These are phyloP conservation scores for Penicillium simplicissimum DNA, from an alignment of 495 filamentous ascomycete species.

Conservation along the genomic window DNA sequence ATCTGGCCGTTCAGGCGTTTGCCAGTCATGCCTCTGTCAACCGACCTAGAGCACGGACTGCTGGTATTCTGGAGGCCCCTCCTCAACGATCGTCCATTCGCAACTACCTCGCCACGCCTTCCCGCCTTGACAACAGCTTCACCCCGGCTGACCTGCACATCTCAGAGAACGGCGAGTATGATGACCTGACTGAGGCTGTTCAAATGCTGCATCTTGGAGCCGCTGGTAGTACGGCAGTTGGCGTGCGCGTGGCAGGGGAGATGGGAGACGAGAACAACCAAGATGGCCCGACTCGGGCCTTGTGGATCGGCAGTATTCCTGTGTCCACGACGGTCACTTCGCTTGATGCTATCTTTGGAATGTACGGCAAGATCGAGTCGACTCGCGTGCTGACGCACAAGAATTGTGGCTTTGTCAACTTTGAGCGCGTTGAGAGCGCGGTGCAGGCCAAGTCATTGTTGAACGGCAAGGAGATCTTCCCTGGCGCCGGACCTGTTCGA, in stretches of 20 bases:
- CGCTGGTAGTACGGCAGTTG: slow-evolving; percentile 59
- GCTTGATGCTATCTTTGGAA: slow-evolving; percentile 86
- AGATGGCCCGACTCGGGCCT: slow-evolving; percentile 85
- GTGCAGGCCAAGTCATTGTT: slow-evolving; percentile 81
- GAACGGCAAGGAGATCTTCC: slow-evolving; percentile 98
- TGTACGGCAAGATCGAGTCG: slow-evolving; percentile 87
- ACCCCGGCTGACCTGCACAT: slow-evolving; percentile 75
- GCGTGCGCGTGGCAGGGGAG: slow-evolving; percentile 41
- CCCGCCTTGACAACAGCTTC: slow-evolving; percentile 81
- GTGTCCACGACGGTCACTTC: slow-evolving; percentile 94
- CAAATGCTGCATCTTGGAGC: slow-evolving; percentile 74
- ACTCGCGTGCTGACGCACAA: slow-evolving; percentile 95
- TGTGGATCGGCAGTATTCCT: slow-evolving; percentile 99
- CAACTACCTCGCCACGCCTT: slow-evolving; percentile 73
- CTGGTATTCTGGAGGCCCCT: slow-evolving; percentile 86
- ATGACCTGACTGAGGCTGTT: slow-evolving; percentile 71
- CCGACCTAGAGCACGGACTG: slow-evolving; percentile 84
- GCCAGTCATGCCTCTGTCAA: slow-evolving; percentile 77
- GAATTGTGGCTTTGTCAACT: slow-evolving; percentile 99
- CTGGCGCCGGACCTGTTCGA: slow-evolving; percentile 88
- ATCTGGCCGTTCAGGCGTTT: slow-evolving; percentile 89
- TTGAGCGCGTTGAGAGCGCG: slow-evolving; percentile 84
- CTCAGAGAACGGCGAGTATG: slow-evolving; percentile 71
- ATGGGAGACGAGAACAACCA: slow-evolving; percentile 69
- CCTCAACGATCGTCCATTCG: slow-evolving; percentile 69